phyloP scores from a whole-genome alignment of 2,329 filamentous ascomycete species.

The Calonectria hawksworthii region DNA sequence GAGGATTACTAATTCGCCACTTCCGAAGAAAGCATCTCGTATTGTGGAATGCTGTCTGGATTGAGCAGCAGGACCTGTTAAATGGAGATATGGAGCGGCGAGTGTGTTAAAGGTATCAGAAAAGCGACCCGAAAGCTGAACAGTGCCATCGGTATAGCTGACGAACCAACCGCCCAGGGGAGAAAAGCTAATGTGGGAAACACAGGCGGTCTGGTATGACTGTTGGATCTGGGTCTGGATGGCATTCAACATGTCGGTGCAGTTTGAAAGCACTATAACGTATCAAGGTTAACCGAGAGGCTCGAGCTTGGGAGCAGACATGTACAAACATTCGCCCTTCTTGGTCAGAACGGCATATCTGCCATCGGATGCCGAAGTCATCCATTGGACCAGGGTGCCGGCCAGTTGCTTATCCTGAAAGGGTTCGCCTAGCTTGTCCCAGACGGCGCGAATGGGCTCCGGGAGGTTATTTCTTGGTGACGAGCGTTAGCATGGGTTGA shows the following conservation, averaged over 20 bases:
- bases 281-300: background rate
- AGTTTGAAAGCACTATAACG: conserved; percentile 27
- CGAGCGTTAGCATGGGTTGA: background rate
- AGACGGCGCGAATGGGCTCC: conserved; percentile 11
- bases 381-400: conserved; percentile 23
- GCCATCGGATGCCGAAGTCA: conserved; percentile 16
- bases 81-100: background rate
- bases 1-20: background rate
- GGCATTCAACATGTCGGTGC: background rate
- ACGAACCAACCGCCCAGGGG: conserved; percentile 29
- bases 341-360: conserved; percentile 28
- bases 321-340: conserved; percentile 18
- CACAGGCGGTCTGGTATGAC: background rate
- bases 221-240: conserved; percentile 6
- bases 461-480: conserved; percentile 23
- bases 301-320: background rate
- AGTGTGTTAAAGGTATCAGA: conserved; percentile 23
- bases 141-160: conserved; percentile 16
- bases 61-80: background rate
- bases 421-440: conserved; percentile 23
- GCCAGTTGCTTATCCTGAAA: conserved; percentile 27
- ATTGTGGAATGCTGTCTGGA: conserved; percentile 8
- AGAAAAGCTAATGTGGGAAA: conserved; percentile 21
- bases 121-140: conserved; percentile 19
- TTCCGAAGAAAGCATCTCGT: conserved; percentile 16